A percentile compares a stretch with the other conserved stretches of the same genome.
Evolutionary conservation across 2,329 filamentous ascomycete species (phyloP).

Genomic region (Neofusicoccum laricinum): DNA sequence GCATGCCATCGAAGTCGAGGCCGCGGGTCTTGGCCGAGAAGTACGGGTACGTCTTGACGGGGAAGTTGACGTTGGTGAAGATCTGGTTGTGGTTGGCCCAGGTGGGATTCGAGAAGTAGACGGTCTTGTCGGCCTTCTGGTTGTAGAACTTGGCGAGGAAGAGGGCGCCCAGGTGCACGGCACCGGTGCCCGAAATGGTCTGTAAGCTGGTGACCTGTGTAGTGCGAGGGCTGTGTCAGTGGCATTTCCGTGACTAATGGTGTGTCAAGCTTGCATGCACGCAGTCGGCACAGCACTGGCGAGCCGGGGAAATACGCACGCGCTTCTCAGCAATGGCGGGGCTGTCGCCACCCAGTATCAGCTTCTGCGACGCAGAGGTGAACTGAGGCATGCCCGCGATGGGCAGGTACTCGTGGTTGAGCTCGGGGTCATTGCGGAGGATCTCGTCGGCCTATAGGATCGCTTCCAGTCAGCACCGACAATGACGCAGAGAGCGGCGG

Average conservation of each 20-base stretch:
- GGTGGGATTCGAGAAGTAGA: conserved; percentile 92
- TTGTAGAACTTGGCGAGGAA: conserved; percentile 93
- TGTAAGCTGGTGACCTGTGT: conserved; percentile 71
- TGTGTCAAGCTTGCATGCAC: neutral
- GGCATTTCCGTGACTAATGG: conserved; percentile 11
- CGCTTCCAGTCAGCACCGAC: conserved; percentile 14
- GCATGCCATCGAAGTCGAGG: conserved; percentile 89
- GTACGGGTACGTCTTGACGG: conserved; percentile 85
- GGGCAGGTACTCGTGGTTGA: conserved; percentile 98
- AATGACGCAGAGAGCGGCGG: neutral
- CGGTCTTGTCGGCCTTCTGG: conserved; percentile 60
- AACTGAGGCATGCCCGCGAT: conserved; percentile 86
- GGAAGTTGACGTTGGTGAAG: conserved; percentile 83
- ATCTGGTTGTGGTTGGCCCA: conserved; percentile 99
- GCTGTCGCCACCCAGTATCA: conserved; percentile 78
- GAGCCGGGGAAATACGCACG: conserved; percentile 38
- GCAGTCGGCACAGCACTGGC: neutral
- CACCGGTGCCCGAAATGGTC: conserved; percentile 96
- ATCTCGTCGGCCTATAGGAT: conserved; percentile 76
- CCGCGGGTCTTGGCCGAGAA: conserved; percentile 86
- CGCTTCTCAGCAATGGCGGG: conserved; percentile 83
- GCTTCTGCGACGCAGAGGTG: conserved; percentile 84
- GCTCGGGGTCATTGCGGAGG: conserved; percentile 79
- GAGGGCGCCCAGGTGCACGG: conserved; percentile 86
- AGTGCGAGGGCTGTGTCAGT: neutral